phyloP scores from a whole-genome alignment of 1,284 basidiomycete species.

The Melampsora larici-populina region DNA sequence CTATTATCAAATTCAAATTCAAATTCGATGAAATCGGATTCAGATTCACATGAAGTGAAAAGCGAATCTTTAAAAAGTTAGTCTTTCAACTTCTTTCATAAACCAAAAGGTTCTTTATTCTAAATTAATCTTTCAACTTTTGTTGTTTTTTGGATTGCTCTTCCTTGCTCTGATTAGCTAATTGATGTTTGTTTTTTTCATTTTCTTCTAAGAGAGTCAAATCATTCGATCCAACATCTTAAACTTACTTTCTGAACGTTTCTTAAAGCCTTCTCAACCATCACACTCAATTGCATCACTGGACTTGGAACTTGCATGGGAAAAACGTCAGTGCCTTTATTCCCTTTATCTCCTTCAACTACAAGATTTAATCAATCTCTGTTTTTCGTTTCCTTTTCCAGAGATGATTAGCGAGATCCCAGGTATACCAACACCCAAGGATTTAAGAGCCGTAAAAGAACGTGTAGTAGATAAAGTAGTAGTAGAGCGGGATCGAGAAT shows the following conservation, averaged over 20 bases:
- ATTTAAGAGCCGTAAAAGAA: slow-evolving; percentile 16
- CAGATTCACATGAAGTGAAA: background rate
- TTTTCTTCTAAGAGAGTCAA: slow-evolving; percentile 7
- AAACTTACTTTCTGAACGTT: slow-evolving; percentile 29
- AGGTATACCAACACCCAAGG: slow-evolving; percentile 34
- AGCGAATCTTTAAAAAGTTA: slow-evolving; percentile 14
- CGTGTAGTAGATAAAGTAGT: background rate
- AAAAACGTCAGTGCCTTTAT: slow-evolving; percentile 24
- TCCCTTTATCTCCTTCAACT: background rate
- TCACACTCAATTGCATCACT: slow-evolving; percentile 19
- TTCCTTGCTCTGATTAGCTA: too few species aligned
- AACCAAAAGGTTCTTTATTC: background rate
- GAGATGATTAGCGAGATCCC: slow-evolving; percentile 19
- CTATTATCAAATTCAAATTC: slow-evolving; percentile 15
- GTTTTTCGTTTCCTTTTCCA: background rate
- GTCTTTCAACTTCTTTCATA: background rate
- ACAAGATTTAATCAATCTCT: background rate
- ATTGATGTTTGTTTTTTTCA: too few species aligned
- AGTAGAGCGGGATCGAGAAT: slow-evolving; percentile 3
- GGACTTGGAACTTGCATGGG: slow-evolving; percentile 20
- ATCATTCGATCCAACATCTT: slow-evolving; percentile 33
- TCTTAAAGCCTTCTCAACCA: slow-evolving; percentile 27
- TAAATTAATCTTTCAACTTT: too few species aligned
- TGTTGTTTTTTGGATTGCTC: too few species aligned
- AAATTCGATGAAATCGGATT: slow-evolving; percentile 11